These are phyloP conservation scores for Podospora pseudoanserina DNA, from an alignment of 495 filamentous ascomycete species.

Conservation along the genomic window DNA sequence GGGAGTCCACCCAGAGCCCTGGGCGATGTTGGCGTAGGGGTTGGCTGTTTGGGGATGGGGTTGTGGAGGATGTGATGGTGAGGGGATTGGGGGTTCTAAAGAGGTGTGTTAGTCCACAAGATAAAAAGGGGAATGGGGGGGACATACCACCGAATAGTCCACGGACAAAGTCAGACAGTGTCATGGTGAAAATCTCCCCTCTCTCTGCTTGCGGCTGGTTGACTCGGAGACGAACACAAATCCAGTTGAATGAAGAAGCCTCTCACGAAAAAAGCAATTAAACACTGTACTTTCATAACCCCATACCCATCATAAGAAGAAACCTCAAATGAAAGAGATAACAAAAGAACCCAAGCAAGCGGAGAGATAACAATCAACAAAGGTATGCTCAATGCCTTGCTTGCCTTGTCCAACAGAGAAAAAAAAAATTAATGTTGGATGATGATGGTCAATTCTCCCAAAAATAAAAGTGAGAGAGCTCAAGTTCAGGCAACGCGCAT, in stretches of 20 bases:
- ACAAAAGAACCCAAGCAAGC: not conserved
- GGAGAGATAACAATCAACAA: not conserved
- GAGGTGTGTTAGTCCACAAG: too few species aligned
- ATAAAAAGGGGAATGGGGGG: too few species aligned
- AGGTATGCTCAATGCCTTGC: not conserved
- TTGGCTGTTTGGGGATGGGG: too few species aligned
- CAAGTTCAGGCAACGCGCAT: not conserved
- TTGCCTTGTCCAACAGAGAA: not conserved
- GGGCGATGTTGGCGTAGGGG: too few species aligned
- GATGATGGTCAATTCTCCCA: not conserved
- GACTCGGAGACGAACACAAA: not conserved
- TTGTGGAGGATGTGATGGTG: too few species aligned
- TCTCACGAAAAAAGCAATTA: not conserved
- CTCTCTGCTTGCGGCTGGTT: not conserved
- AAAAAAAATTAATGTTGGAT: not conserved
- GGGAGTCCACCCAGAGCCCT: too few species aligned
- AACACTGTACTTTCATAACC: not conserved
- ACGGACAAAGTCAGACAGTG: not conserved
- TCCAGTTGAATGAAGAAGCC: too few species aligned
- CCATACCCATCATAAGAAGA: not conserved
- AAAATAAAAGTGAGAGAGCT: not conserved
- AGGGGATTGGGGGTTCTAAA: too few species aligned
- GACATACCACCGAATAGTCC: not conserved
- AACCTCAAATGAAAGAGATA: not conserved
- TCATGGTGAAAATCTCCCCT: not conserved